Evolutionary conservation across 2,329 filamentous ascomycete genomes (phyloP), one percentile per base, ranked within the genome.

Genomic region (Colletotrichum sp.): DNA sequence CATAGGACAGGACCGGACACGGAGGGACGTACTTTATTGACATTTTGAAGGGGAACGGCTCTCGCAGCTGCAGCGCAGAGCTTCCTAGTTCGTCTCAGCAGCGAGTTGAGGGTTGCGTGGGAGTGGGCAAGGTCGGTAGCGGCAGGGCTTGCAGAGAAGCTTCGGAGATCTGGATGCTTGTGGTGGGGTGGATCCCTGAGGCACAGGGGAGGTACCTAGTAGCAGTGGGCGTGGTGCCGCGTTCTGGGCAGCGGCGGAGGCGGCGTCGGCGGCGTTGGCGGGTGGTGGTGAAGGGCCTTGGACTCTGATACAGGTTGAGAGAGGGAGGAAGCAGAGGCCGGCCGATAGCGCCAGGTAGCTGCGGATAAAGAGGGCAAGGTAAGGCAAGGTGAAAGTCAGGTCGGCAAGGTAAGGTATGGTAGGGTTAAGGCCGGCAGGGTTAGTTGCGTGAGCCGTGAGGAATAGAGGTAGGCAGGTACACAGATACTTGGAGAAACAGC

Each of bases 11-110:
- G 48, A 16, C 32, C 26, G 64, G 55, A 78, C 65, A 75, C 60
- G 76, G 72, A 78, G 73, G 82, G 81, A 86, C 87, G 87, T 86
- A 90, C 88, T 90, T 90, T 88, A 90, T 89, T 83, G 88, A 90
- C 88, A 90, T 90, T 82, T 76, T 78, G 77, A 75, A 77, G 24
- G 44, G 72, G 63, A 67, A 69, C 55, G 69, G 67, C 71, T 59
- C 32, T 64, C 60, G 64, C 71, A 68, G 74, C 70, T 74, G 74
- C 76, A 71, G 70, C 70, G 75, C 71, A 77, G 62, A 77, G 70
- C 75, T 77, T 77, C 77, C 77, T 77, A 73, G 75, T 77, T 70
- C 66, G 77, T 72, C 74, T 76, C 72, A 75, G 74, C 72, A 72
- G 74, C 77, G 52, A 76, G 74, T 77, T 71, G 72, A 78, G 73